A percentile compares a stretch with the other conserved stretches of the same genome.
phyloP scores from a whole-genome alignment of 169 alveolate species.

The Theileria sp. region DNA sequence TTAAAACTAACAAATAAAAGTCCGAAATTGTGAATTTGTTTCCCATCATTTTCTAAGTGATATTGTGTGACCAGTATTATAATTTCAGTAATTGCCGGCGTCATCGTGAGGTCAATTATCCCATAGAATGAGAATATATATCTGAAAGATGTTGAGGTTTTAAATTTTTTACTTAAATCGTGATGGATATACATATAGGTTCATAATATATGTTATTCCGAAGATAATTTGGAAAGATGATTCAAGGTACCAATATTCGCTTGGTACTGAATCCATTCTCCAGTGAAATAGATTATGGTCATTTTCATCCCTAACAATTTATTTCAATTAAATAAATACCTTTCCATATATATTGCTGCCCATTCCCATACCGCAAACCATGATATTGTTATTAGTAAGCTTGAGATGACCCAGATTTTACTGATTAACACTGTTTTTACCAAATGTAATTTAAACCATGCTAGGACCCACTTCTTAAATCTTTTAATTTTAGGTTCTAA shows the following conservation, averaged over 20 bases:
- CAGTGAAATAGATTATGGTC: constrained; percentile 66
- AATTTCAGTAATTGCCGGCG: constrained; percentile 70
- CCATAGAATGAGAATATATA: constrained; percentile 73
- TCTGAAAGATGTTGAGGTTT: neutral
- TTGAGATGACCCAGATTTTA: constrained; percentile 71
- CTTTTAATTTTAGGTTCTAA: constrained; percentile 9
- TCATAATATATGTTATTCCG: constrained; percentile 63
- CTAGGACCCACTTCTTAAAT: constrained; percentile 16
- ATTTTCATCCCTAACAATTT: constrained; percentile 52
- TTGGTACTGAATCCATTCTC: constrained; percentile 70
- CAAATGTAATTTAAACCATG: constrained; percentile 48
- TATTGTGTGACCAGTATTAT: constrained; percentile 36
- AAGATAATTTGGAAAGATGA: constrained; percentile 73
- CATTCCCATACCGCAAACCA: constrained; percentile 80
- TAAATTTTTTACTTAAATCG: constrained; percentile 35
- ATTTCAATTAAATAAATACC: constrained; percentile 24
- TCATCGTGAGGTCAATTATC: constrained; percentile 71
- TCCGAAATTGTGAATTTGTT: constrained; percentile 54
- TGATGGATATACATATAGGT: constrained; percentile 61
- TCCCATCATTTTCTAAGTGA: constrained; percentile 17
- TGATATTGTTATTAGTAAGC: constrained; percentile 64
- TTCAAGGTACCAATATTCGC: constrained; percentile 67
- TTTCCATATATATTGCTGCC: constrained; percentile 75
- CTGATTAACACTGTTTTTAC: constrained; percentile 39
- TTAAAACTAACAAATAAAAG: constrained; percentile 58